Conservation (phyloP, 1,284 basidiomycete genomes). For the Tilletia walkeri region DNA sequence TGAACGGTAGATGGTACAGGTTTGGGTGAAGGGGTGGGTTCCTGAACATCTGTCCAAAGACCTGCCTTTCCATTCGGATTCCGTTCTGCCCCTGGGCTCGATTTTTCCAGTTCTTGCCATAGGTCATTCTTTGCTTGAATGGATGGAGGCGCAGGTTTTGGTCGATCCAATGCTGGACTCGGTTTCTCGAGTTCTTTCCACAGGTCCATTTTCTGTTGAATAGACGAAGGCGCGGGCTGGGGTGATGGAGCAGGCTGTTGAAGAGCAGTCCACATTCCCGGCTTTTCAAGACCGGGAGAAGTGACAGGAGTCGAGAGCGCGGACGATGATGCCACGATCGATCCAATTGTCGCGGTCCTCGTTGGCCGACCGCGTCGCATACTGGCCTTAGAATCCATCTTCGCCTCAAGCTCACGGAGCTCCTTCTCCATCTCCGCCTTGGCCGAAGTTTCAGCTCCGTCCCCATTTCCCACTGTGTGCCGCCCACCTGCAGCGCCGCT, state of each 20-base stretch:
- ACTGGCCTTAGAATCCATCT: slow-evolving; percentile 50
- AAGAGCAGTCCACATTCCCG: too few species aligned
- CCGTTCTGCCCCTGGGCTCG: too few species aligned
- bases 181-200: slow-evolving; percentile 17
- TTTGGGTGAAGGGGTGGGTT: slow-evolving; percentile 25
- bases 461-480: slow-evolving; percentile 19
- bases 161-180: too few species aligned
- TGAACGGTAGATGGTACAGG: slow-evolving; percentile 15
- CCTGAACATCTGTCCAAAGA: too few species aligned
- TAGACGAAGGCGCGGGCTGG: slow-evolving; percentile 2
- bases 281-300: slow-evolving; percentile 13
- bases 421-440: slow-evolving; percentile 36
- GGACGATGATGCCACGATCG: background rate
- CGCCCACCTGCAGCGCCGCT: background rate
- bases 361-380: slow-evolving; percentile 57
- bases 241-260: slow-evolving; percentile 23
- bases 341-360: slow-evolving; percentile 24
- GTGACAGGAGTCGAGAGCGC: slow-evolving; percentile 20
- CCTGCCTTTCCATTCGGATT: too few species aligned
- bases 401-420: slow-evolving; percentile 32
- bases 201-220: slow-evolving; percentile 21
- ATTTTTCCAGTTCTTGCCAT: too few species aligned
- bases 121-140: too few species aligned
- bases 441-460: slow-evolving; percentile 30
- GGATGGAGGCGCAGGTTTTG: too few species aligned